These are phyloP conservation scores for Cladorrhinum sp. DNA, from an alignment of 2,329 filamentous ascomycete genomes.

Conservation along the genomic window DNA sequence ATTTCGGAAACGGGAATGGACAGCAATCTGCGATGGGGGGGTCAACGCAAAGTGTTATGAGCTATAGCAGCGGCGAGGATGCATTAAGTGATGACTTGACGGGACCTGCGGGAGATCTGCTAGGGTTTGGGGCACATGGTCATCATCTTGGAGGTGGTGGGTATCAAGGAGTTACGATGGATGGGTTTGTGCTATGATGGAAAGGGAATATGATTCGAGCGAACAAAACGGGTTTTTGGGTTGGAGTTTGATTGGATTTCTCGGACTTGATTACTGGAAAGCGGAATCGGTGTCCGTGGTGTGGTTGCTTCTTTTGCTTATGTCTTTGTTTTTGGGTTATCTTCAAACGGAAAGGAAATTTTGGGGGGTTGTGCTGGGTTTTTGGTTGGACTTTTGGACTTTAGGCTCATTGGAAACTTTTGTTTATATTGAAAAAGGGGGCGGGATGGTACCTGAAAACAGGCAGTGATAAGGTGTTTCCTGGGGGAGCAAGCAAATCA, in stretches of 20 bases:
- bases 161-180: constrained; percentile 33
- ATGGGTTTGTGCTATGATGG: constrained; percentile 29
- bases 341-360: not conserved
- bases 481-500: not conserved
- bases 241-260: not conserved
- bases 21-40: constrained; percentile 27
- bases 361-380: not conserved
- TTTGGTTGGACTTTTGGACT: not conserved
- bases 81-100: constrained; percentile 53
- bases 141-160: not conserved
- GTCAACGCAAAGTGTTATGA: constrained; percentile 52
- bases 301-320: not conserved
- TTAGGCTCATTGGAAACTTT: not conserved
- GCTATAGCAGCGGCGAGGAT: constrained; percentile 51
- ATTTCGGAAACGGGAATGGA: constrained; percentile 39
- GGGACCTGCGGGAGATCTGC: constrained; percentile 38
- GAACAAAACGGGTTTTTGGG: not conserved
- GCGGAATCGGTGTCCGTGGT: not conserved
- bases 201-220: not conserved
- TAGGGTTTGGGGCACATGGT: constrained; percentile 32
- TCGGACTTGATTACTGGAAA: not conserved
- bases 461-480: not conserved
- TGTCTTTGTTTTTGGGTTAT: not conserved
- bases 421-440: not conserved
- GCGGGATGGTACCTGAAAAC: not conserved